These are phyloP conservation scores for Alternaria sp. DNA, from an alignment of 2,329 filamentous ascomycete species.

Conservation along the genomic window DNA sequence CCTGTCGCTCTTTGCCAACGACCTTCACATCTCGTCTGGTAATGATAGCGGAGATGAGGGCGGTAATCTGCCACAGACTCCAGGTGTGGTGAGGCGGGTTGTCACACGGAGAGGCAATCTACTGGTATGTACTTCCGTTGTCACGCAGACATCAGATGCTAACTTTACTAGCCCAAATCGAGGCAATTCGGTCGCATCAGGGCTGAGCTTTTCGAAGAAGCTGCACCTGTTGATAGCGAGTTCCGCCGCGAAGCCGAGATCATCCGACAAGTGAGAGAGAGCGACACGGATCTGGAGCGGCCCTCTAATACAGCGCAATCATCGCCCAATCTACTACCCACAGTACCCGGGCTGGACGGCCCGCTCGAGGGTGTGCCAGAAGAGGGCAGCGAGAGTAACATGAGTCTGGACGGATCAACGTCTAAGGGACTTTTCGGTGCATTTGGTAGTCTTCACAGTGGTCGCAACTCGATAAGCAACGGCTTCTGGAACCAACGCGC, in stretches of 20 bases:
- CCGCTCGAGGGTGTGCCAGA: constrained; percentile 72
- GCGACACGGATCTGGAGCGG: constrained; percentile 68
- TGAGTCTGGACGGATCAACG: constrained; percentile 55
- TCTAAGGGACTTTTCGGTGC: constrained; percentile 63
- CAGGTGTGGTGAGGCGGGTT: constrained; percentile 78
- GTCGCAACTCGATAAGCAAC: constrained; percentile 74
- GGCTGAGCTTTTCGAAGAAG: constrained; percentile 87
- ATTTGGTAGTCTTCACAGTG: constrained; percentile 79
- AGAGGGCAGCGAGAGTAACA: constrained; percentile 63
- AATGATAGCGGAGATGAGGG: constrained; percentile 79
- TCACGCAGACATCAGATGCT: constrained; percentile 3
- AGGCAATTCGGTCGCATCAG: constrained; percentile 94
- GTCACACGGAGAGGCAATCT: constrained; percentile 90
- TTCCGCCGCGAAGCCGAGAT: constrained; percentile 92
- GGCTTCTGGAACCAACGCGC: constrained; percentile 80
- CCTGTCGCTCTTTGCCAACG: constrained; percentile 87
- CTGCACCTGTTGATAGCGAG: constrained; percentile 85
- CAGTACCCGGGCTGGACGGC: constrained; percentile 62
- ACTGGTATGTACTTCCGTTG: constrained; percentile 64
- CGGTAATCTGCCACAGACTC: constrained; percentile 58
- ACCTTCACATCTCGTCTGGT: constrained; percentile 78
- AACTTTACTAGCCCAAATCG: constrained; percentile 76
- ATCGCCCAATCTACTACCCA: constrained; percentile 69
- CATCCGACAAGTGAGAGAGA: constrained; percentile 91
- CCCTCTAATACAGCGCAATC: constrained; percentile 67